Conservation (phyloP, 768 basidiomycete genomes). For the Lactarius hengduanensis region DNA sequence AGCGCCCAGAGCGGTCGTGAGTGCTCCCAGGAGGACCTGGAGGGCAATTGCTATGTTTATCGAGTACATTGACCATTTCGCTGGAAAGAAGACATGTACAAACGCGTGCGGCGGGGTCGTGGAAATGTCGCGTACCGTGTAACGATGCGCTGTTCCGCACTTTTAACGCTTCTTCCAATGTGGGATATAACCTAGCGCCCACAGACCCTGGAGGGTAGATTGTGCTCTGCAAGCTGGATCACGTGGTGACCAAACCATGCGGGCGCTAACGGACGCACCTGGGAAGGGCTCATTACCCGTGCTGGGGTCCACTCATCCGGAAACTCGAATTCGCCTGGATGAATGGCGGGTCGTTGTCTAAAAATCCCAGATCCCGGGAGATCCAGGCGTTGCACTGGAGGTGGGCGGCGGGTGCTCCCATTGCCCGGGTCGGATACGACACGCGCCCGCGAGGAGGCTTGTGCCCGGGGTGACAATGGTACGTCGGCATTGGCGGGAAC, state of each 20-base stretch:
- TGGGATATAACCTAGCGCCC: neutral
- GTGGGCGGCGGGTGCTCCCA: neutral
- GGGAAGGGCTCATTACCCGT: neutral
- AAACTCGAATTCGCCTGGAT: neutral
- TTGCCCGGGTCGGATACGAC: neutral
- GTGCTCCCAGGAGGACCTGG: conserved; percentile 30
- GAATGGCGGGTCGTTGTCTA: neutral
- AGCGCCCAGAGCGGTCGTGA: conserved; percentile 30
- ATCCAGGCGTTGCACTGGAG: neutral
- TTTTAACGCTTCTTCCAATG: neutral
- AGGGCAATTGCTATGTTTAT: conserved; percentile 32
- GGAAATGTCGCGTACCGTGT: neutral
- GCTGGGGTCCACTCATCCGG: neutral
- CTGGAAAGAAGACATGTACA: neutral
- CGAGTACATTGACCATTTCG: conserved; percentile 9
- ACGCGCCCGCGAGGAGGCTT: neutral
- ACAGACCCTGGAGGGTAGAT: neutral
- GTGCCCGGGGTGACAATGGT: neutral
- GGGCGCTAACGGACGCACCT: neutral
- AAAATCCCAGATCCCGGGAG: neutral
- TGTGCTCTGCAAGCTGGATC: neutral
- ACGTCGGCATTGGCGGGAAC: neutral
- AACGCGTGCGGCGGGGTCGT: neutral
- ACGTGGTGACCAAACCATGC: neutral
- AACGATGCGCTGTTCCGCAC: neutral